Evolutionary conservation across 1,139 yeast species (phyloP).

Genomic region (Neolecta irregularis): DNA sequence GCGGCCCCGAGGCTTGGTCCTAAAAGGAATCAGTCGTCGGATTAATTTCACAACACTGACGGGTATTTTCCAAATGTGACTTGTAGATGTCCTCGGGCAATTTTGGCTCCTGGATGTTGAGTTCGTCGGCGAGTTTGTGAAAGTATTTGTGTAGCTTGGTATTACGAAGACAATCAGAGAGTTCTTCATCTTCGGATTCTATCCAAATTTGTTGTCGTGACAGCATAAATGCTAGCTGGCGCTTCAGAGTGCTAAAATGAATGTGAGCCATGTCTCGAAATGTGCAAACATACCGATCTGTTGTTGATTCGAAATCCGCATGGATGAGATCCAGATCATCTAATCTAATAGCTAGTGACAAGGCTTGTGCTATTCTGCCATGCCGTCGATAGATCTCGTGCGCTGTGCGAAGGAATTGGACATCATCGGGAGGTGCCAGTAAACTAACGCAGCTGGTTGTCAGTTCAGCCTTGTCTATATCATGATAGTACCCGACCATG

Average conservation of each 20-base stretch:
- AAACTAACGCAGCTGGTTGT: constrained; percentile 81
- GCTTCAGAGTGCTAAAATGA: constrained; percentile 41
- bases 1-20: constrained; percentile 40
- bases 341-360: constrained; percentile 73
- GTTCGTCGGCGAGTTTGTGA: constrained; percentile 65
- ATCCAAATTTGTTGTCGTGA: constrained; percentile 79
- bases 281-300: constrained; percentile 50
- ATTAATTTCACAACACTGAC: no score
- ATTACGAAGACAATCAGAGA: constrained; percentile 77
- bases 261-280: no score
- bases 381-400: constrained; percentile 68
- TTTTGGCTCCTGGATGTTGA: constrained; percentile 76
- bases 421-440: constrained; percentile 88
- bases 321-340: constrained; percentile 67
- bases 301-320: constrained; percentile 61
- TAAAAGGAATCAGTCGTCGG: no score
- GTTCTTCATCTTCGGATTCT: constrained; percentile 50
- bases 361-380: constrained; percentile 74
- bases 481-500: constrained; percentile 28
- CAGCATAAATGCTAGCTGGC: constrained; percentile 80
- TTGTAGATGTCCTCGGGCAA: constrained; percentile 92
- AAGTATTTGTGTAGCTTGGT: constrained; percentile 64
- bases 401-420: constrained; percentile 79
- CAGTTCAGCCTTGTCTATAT: neutral
- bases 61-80: constrained; percentile 64